phyloP scores from a whole-genome alignment of 495 filamentous ascomycete genomes.

The Penicillium turbatum region DNA sequence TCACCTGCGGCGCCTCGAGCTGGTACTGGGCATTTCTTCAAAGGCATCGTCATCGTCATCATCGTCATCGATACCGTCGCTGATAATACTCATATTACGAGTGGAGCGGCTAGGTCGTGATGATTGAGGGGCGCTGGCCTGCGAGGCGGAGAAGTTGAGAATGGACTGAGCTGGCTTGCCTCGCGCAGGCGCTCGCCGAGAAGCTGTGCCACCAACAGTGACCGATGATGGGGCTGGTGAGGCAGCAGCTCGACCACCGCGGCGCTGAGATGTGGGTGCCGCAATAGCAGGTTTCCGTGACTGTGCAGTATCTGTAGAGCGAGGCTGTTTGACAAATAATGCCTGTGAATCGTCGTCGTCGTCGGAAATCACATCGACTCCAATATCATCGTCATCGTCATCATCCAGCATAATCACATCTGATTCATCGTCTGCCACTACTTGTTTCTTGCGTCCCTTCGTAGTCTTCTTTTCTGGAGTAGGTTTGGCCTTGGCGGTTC shows the following conservation, averaged over 20 bases:
- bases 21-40: constrained; percentile 49
- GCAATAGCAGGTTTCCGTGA: constrained; percentile 25
- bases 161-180: constrained; percentile 58
- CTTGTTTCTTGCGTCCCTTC: constrained; percentile 40
- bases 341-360: constrained; percentile 36
- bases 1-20: constrained; percentile 13
- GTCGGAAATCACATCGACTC: constrained; percentile 32
- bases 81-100: constrained; percentile 36
- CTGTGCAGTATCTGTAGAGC: constrained; percentile 28
- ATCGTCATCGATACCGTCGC: constrained; percentile 64
- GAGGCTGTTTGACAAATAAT: constrained; percentile 52
- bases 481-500: constrained; percentile 38
- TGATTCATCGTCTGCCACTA: constrained; percentile 54
- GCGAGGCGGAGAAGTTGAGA: constrained; percentile 64
- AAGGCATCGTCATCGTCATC: constrained; percentile 83
- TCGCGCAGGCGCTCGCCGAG: constrained; percentile 25
- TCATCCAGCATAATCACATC: constrained; percentile 61
- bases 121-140: constrained; percentile 39
- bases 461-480: constrained; percentile 29
- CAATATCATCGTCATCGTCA: constrained; percentile 57
- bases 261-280: constrained; percentile 27
- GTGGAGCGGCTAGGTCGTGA: constrained; percentile 42
- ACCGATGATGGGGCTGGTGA: constrained; percentile 44
- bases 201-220: constrained; percentile 37
- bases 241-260: constrained; percentile 32